A percentile compares a stretch with the other conserved stretches of the same genome.
Conservation (phyloP, 306 rosid genomes). For the Rosa rugosa region DNA sequence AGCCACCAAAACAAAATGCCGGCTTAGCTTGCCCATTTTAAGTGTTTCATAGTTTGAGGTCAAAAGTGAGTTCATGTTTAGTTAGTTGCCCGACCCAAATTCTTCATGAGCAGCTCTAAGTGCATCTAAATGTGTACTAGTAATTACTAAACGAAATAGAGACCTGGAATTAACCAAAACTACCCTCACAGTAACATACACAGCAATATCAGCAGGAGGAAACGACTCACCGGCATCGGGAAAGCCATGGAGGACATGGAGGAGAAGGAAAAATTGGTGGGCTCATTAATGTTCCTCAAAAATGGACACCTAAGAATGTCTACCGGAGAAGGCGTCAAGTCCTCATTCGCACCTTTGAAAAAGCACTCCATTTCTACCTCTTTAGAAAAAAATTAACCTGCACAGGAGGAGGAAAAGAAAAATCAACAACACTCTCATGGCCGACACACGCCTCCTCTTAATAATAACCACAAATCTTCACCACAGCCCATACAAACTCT, state of each 20-base stretch:
- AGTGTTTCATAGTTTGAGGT: neutral
- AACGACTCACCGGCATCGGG: conserved; percentile 69
- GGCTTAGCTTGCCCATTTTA: conserved; percentile 1
- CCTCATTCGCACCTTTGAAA: conserved; percentile 55
- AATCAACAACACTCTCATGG: conserved; percentile 7
- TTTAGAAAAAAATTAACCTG: conserved; percentile 33
- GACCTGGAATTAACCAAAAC: neutral
- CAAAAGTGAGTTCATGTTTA: neutral
- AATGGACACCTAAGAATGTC: conserved; percentile 81
- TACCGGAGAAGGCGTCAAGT: conserved; percentile 39
- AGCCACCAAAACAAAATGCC: conserved; percentile 6
- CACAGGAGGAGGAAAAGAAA: conserved; percentile 19
- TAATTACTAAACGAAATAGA: neutral
- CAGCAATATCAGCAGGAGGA: conserved; percentile 15
- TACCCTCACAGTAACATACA: neutral
- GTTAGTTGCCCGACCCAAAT: conserved; percentile 4
- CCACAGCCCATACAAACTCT: neutral
- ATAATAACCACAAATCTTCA: neutral
- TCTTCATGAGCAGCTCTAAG: conserved; percentile 14
- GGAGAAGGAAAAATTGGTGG: conserved; percentile 84
- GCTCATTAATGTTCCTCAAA: conserved; percentile 96
- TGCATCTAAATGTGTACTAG: conserved; percentile 9
- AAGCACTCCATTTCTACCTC: conserved; percentile 55
- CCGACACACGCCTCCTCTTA: neutral
- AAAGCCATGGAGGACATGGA: conserved; percentile 59